phyloP scores from a whole-genome alignment of 495 filamentous ascomycete genomes.

The Neurospora sp. region DNA sequence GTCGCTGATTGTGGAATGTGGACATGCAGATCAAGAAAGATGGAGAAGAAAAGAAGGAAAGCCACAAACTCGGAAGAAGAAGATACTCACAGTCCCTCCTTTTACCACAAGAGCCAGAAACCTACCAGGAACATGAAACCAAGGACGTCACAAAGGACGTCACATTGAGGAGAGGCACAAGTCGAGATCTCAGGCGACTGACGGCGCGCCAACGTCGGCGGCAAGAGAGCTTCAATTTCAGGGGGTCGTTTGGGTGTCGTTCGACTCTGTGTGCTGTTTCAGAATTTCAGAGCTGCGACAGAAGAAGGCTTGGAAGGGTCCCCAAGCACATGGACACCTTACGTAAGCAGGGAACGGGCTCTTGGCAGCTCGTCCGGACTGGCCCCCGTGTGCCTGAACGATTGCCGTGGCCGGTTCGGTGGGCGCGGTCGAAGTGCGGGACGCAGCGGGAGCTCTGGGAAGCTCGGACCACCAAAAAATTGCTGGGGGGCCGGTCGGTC shows the following conservation, averaged over 20 bases:
- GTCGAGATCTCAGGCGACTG: not conserved
- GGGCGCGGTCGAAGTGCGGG: not conserved
- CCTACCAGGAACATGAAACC: constrained; percentile 13
- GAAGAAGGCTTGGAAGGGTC: not conserved
- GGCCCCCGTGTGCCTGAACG: not conserved
- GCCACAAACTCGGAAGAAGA: not conserved
- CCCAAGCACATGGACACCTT: not conserved
- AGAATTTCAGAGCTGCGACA: not conserved
- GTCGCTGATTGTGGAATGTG: not conserved
- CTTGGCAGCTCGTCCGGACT: not conserved
- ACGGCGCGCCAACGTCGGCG: not conserved
- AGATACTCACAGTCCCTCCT: not conserved
- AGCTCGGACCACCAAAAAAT: constrained; percentile 7
- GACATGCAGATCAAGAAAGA: not conserved
- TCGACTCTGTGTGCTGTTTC: not conserved
- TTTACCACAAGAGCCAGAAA: not conserved
- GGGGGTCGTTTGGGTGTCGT: too few species aligned
- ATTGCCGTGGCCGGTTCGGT: not conserved
- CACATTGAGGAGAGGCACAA: constrained; percentile 8
- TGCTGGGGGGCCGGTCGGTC: not conserved
- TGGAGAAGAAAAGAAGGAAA: not conserved
- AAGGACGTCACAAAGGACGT: constrained; percentile 19
- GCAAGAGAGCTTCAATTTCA: too few species aligned
- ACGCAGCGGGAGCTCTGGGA: not conserved
- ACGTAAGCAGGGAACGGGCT: not conserved